phyloP scores from a whole-genome alignment of 2,329 filamentous ascomycete genomes.

The Xylaria sp. region DNA sequence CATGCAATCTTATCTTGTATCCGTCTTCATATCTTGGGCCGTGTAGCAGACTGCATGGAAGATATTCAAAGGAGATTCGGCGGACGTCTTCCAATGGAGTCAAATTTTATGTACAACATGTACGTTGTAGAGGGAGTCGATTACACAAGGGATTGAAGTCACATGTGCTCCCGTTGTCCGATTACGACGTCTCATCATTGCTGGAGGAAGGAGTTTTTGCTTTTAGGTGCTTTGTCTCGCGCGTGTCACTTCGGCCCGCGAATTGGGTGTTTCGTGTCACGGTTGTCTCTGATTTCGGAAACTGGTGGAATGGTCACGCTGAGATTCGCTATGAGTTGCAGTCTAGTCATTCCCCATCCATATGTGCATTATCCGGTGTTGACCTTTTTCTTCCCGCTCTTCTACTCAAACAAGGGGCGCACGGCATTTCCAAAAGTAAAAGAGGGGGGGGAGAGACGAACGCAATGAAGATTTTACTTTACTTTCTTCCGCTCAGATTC shows the following conservation, averaged over 20 bases:
- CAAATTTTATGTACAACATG: constrained; percentile 11
- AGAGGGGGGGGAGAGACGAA: not conserved
- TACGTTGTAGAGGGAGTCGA: not conserved
- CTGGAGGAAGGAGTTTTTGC: constrained; percentile 11
- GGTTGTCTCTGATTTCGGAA: not conserved
- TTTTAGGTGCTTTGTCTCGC: constrained; percentile 13
- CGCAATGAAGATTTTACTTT: not conserved
- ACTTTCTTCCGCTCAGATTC: not conserved
- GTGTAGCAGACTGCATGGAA: not conserved
- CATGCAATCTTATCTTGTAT: not conserved
- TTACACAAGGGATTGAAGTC: not conserved
- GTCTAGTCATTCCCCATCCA: not conserved
- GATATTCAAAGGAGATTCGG: not conserved
- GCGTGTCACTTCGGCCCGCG: not conserved
- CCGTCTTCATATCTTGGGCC: not conserved
- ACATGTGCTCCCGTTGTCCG: constrained; percentile 13
- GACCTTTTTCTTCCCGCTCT: not conserved
- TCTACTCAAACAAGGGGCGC: not conserved
- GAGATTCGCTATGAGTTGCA: constrained; percentile 9
- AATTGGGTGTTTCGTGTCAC: constrained; percentile 12
- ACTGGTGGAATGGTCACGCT: constrained; percentile 5
- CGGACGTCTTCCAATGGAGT: not conserved
- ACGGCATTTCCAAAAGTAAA: not conserved
- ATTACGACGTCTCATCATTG: constrained; percentile 14
- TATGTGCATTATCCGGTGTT: constrained; percentile 32